Conservation (phyloP, 192 early-diverging fungal species). For the Coemansia brasiliensis region DNA sequence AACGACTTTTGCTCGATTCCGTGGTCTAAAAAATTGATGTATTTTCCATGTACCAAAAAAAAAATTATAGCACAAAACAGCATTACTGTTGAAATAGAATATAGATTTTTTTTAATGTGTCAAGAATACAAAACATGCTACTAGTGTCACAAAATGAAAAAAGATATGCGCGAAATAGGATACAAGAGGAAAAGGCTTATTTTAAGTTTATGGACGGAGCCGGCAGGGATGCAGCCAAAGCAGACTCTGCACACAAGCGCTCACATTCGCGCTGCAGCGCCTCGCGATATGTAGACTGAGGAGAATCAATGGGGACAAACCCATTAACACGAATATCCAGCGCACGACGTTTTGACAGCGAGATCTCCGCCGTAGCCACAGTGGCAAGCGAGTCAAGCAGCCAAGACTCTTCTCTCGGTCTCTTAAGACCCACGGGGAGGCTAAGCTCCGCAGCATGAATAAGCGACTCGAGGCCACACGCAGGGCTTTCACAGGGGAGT, state of each 20-base stretch:
- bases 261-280: slow-evolving; percentile 48
- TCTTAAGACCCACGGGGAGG: slow-evolving; percentile 10
- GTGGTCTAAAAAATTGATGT: too few relatives aligned
- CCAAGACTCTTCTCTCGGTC: neutral
- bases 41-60: neutral
- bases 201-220: slow-evolving; percentile 1
- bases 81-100: slow-evolving; percentile 2
- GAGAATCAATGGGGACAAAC: slow-evolving; percentile 2
- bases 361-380: slow-evolving; percentile 37
- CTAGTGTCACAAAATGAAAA: slow-evolving; percentile 9
- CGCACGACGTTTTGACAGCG: slow-evolving; percentile 25
- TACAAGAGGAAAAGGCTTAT: neutral
- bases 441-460: slow-evolving; percentile 36
- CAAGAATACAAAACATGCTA: slow-evolving; percentile 9
- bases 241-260: slow-evolving; percentile 20
- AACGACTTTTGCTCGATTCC: slow-evolving; percentile 23
- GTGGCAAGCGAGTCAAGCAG: slow-evolving; percentile 48
- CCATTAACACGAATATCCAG: slow-evolving; percentile 5
- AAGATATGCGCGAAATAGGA: neutral
- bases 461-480: slow-evolving; percentile 39
- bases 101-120: neutral
- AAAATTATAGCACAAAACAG: too few relatives aligned
- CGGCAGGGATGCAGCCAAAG: neutral
- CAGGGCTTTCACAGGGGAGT: neutral
- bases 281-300: slow-evolving; percentile 29